These are phyloP conservation scores for Aurantiochytrium sp. DNA, from an alignment of 108 stramenopile species.

Conservation along the genomic window DNA sequence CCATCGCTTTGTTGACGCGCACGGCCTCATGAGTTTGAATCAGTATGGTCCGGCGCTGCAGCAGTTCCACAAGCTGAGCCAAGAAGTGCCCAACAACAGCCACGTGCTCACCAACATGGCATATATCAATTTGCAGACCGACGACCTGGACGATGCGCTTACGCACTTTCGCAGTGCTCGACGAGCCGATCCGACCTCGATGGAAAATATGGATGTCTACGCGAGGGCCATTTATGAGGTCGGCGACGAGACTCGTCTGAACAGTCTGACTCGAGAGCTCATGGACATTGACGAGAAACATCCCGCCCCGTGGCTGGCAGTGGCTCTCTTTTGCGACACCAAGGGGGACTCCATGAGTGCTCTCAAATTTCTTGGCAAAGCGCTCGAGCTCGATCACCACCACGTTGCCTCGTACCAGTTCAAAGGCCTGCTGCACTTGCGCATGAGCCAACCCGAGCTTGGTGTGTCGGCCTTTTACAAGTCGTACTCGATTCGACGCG, in stretches of 20 bases:
- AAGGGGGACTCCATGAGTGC: slow-evolving; percentile 3
- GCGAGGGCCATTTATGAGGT: not conserved
- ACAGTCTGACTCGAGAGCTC: not conserved
- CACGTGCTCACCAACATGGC: not conserved
- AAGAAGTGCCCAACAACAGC: not conserved
- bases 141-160: not conserved
- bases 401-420: not conserved
- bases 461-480: not conserved
- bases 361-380: not conserved
- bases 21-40: not conserved
- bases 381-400: not conserved
- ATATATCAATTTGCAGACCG: not conserved
- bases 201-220: not conserved
- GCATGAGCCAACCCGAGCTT: slow-evolving; percentile 3
- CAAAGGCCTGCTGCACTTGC: not conserved
- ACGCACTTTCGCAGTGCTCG: not conserved
- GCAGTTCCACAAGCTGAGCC: not conserved
- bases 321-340: not conserved
- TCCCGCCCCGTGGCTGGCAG: not conserved
- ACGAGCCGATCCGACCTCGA: not conserved
- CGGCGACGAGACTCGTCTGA: not conserved
- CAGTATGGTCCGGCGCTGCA: not conserved
- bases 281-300: not conserved
- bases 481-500: not conserved
- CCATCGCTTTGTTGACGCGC: not conserved